Base-by-base conservation (phyloP, 2,329 filamentous ascomycete species). In the Alternaria ventricosa region DNA sequence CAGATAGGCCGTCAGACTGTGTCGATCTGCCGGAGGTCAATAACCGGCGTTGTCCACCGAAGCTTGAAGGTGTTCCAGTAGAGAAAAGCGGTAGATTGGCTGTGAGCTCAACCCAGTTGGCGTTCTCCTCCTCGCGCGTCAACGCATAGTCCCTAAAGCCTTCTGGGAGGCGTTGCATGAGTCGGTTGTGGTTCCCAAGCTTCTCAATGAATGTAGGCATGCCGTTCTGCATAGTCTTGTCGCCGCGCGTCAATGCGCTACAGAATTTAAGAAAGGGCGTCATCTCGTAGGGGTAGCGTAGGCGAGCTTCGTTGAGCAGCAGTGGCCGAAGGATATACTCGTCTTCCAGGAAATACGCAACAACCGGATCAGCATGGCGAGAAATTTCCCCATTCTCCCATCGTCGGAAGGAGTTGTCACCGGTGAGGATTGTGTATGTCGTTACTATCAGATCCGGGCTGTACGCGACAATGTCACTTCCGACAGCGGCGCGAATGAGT, bases 281-380 rank as follows among this genome's bases (percentile, higher is more conserved):
- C 50, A 92, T 90, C 80, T 97, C 95, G 78, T 92, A 95, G 0
- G 95, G 95, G 75, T 94, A 97, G 59, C 95, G 89, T 64, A 88
- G 87, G 46, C 90, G 86, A 7, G 94, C 89, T 75, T 92, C 87
- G 54, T 87, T 83, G 30, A 97, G 88, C 65, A 91, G 79, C 18
- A 80, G 78, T 27, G 82, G 84, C 73, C 91, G 84, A 18, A 93
- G 79, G 7, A 83, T 65, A 33, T 77, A 74, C 20, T 83, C 78
- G 66, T 92, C 88, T 18, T 84, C 80, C 23, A 90, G 79, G 66
- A 91, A 87, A 20, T 82, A 80, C n/a, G 79, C 78, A n/a, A 81
- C 78, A 71, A 87, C 63, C 8, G 80, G 76, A 58, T 78, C 74
- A 7, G 69, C 66, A 25, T 75, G 64, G 15, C 61, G 66, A 13